Conservation (phyloP, 768 basidiomycete species). For the Trametopsis cervina region DNA sequence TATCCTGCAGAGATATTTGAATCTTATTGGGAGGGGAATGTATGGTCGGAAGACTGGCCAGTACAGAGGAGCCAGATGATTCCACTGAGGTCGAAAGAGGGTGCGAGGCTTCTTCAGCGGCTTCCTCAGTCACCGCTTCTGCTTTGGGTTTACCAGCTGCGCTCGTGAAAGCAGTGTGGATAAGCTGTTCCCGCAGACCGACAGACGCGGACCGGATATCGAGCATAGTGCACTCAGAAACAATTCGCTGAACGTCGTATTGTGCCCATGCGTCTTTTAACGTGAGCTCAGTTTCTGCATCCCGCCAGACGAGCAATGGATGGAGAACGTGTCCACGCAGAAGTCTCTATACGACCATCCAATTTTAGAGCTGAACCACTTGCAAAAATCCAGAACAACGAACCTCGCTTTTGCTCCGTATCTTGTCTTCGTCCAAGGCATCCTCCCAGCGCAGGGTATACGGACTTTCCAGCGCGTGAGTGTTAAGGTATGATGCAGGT, state of each 20-base stretch:
- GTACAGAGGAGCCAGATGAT: conserved; percentile 7
- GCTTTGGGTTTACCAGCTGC: neutral
- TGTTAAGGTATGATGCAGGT: conserved; percentile 57
- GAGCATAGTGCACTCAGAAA: conserved; percentile 64
- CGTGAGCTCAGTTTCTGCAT: conserved; percentile 55
- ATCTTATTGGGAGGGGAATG: conserved; percentile 7
- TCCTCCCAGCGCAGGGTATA: conserved; percentile 69
- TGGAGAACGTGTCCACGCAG: conserved; percentile 70
- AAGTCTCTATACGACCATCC: conserved; percentile 40
- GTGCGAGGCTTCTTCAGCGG: neutral
- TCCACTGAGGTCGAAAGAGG: conserved; percentile 10
- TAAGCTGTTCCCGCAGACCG: conserved; percentile 30
- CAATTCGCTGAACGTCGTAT: conserved; percentile 53
- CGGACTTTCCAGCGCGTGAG: conserved; percentile 43
- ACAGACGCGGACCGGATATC: conserved; percentile 50
- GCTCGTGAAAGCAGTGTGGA: neutral
- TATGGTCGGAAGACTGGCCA: conserved; percentile 4
- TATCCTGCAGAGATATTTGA: conserved; percentile 61
- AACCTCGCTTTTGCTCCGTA: conserved; percentile 71
- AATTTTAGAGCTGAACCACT: too few species aligned
- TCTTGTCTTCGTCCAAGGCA: conserved; percentile 58
- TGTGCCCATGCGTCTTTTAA: conserved; percentile 62
- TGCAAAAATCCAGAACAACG: conserved; percentile 12
- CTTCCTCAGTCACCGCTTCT: neutral
- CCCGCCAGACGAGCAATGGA: conserved; percentile 61